A percentile compares a stretch with the other conserved stretches of the same genome.
These are phyloP conservation scores for Cladophialophora carrionii DNA, from an alignment of 2,329 filamentous ascomycete genomes.

Conservation along the genomic window DNA sequence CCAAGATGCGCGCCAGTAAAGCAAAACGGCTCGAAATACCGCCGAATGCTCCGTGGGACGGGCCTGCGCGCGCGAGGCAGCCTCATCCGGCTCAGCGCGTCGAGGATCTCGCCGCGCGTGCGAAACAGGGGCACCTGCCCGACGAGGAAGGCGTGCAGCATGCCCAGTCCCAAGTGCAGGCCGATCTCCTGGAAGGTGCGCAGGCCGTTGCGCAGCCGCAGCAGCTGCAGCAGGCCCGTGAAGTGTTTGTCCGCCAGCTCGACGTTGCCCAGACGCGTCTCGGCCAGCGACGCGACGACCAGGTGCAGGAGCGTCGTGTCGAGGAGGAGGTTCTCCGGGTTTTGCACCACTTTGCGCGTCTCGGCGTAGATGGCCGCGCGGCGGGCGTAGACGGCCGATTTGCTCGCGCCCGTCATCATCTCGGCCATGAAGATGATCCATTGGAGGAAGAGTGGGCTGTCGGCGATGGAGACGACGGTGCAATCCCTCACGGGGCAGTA, in stretches of 20 bases:
- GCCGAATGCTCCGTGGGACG: not conserved
- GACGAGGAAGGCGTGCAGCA: not conserved
- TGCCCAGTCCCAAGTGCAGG: not conserved
- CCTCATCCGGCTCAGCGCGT: not conserved
- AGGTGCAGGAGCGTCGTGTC: constrained; percentile 2
- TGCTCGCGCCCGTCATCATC: not conserved
- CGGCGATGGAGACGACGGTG: not conserved
- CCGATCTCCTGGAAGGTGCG: not conserved
- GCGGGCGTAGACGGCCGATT: not conserved
- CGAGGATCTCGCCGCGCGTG: not conserved
- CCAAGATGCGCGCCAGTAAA: not conserved
- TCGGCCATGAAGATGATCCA: constrained; percentile 5
- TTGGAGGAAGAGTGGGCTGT: not conserved
- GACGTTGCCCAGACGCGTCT: constrained; percentile 1
- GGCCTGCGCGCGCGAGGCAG: not conserved
- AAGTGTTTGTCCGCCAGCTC: not conserved
- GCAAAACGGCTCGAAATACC: not conserved
- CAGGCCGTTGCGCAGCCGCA: not conserved
- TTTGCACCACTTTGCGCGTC: not conserved
- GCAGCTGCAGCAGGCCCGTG: not conserved
- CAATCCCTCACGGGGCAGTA: constrained; percentile 2
- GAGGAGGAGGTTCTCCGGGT: not conserved
- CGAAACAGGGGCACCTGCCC: not conserved
- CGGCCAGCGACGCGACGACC: not conserved
- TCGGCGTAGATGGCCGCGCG: not conserved